Percentiles rank a stretch among this genome's conserved stretches.
Conservation (phyloP, 106 monocot genomes). For the Gastrodia elata region DNA sequence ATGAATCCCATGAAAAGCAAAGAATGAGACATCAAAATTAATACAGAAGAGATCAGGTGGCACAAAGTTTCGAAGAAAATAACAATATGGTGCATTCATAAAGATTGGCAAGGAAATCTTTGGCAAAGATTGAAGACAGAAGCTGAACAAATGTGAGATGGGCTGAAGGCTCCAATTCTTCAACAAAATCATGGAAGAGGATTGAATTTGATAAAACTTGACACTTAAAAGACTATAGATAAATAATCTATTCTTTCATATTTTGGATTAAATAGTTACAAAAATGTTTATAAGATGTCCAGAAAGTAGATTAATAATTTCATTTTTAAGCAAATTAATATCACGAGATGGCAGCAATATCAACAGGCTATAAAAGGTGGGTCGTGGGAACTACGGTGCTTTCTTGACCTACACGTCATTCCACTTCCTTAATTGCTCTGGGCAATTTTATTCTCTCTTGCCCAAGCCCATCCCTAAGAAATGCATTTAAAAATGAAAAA, state of each 20-base stretch:
- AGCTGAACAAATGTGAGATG: too few relatives aligned
- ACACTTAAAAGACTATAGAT: not conserved
- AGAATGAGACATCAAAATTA: not conserved
- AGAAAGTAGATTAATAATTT: not conserved
- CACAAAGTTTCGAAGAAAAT: not conserved
- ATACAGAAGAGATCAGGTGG: not conserved
- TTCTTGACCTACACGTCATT: not conserved
- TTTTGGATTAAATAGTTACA: not conserved
- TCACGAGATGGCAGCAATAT: not conserved
- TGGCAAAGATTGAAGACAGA: too few relatives aligned
- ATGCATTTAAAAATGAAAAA: too few relatives aligned
- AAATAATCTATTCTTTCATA: not conserved
- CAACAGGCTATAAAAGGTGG: not conserved
- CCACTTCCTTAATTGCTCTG: not conserved
- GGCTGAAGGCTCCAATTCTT: too few relatives aligned
- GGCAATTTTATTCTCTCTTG: not conserved
- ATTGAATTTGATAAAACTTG: not conserved
- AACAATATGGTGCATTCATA: not conserved
- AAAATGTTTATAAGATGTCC: not conserved
- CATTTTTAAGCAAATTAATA: not conserved
- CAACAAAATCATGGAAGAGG: not conserved
- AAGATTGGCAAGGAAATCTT: too few relatives aligned
- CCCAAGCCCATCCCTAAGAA: not conserved
- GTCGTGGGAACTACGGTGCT: not conserved
- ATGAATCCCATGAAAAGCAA: too few relatives aligned